Base-by-base conservation (phyloP, 257 asterid genomes). In the Nicotiana obtusifolia region DNA sequence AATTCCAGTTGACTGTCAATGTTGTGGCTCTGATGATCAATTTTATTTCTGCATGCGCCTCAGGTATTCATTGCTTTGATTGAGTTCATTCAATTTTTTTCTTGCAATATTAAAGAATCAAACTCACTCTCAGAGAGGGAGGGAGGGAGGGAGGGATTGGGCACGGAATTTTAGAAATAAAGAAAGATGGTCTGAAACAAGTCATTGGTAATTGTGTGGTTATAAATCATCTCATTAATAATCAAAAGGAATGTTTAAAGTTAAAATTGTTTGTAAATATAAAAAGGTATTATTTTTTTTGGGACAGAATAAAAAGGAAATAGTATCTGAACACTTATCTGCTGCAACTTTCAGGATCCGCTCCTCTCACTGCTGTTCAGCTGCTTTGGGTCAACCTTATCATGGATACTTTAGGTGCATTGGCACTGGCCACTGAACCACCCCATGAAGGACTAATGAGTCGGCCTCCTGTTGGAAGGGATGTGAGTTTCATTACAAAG, bases 321-420 rank as follows among this genome's bases (percentile, higher is more conserved):
- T 9, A 41, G 49, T 41, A 41, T 41, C 49, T 41, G 49, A 69
- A 41, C 24, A 47, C 1, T 62, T 60, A 68, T 57, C 31, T 84
- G 47, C 65, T 52, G 37, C 24, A 78, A 17, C 33, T 81, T 82
- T 69, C 94, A 96, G 98, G 99, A 75, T 90, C 98, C 19, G 99
- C 98, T 78, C 99, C 99, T 69, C 98, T 96, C 78, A 96, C 99
- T 7, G 98, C 98, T 9, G 98, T 96, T 54, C 99, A 96, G 86
- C 86, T 96, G 92, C 97, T 96, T 2, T 96, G 99, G 98, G 98
- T 96, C 84, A 96, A 96, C 94, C 89, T 96, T 81, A 96, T 96
- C 54, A 96, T 96, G 99, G 99, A 96, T 88, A 96, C 99, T 61
- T 86, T 96, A 82, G 99, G 99, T 66, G 99, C 99, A 79, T 93